phyloP scores from a whole-genome alignment of 768 basidiomycete genomes.

The Lactarius hengduanensis region DNA sequence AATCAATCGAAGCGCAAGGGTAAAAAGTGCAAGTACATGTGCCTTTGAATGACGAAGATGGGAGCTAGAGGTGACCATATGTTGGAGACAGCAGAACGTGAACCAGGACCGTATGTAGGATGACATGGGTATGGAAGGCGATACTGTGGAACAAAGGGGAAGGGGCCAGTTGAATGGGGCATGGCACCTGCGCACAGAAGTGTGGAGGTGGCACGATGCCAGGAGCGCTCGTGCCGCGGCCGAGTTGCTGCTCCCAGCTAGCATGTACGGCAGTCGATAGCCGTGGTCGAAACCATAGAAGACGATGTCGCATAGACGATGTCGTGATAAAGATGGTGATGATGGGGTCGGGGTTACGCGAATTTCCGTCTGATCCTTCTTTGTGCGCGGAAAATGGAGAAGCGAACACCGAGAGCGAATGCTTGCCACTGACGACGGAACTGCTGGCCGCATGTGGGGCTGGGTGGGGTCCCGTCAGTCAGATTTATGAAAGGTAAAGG shows the following conservation, averaged over 20 bases:
- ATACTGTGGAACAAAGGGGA: background rate
- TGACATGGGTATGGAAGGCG: constrained; percentile 1
- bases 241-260: background rate
- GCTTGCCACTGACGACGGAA: constrained; percentile 63
- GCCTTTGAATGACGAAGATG: constrained; percentile 5
- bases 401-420: constrained; percentile 52
- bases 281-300: constrained; percentile 25
- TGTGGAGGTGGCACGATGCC: background rate
- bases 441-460: constrained; percentile 56
- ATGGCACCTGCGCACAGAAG: constrained; percentile 2
- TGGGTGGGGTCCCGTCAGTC: constrained; percentile 29
- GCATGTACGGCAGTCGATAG: constrained; percentile 19
- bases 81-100: background rate
- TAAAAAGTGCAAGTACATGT: background rate
- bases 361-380: constrained; percentile 37
- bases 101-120: constrained; percentile 7
- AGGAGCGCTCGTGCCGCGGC: background rate
- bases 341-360: constrained; percentile 7
- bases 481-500: constrained; percentile 3
- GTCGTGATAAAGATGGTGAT: background rate
- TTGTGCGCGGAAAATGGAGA: constrained; percentile 55
- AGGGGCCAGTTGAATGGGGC: background rate
- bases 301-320: constrained; percentile 22
- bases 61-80: constrained; percentile 11
- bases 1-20: background rate